Base-by-base conservation (phyloP, 2,329 filamentous ascomycete genomes). In the Didymella pomorum region DNA sequence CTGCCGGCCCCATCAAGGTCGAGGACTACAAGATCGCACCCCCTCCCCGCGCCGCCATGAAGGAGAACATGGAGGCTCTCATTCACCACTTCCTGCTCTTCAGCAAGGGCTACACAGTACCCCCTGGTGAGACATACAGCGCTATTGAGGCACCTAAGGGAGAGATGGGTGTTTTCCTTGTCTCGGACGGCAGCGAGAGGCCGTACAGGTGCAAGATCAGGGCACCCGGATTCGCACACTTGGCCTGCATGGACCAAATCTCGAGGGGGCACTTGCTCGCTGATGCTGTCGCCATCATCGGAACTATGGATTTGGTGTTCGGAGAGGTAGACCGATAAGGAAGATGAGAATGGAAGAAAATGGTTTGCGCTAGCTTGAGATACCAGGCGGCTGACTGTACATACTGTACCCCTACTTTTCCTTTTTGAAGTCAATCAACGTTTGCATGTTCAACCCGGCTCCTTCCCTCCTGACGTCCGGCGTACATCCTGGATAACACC, bases 11-110 rank as follows among this genome's bases (percentile, higher is more conserved):
- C 51, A 87, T 98, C 76, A 91, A 94, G 69, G 92, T 97, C 41
- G 95, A 99, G 81, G 95, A 99, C 81, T 99, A 98, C 88, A 99
- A 99, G 87, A 87, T 99, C 73, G 90, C 92, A 2, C 95, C 95
- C 21, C 95, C 95, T 62, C 96, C 95, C n/a, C 89, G 95, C 74
- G 85, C 92, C 43, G 95, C 95, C 74, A 99, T 99, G 95, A 99
- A 99, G 87, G 95, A 99, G 87, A 99, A 99, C 84, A 99, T 99
- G 96, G 95, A 99, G 83, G 93, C 95, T 37, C 87, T 99, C 42
- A 99, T 99, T 77, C 95, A 99, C 83, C 95, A 99, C 84, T 99
- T 99, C 86, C 82, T 99, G 67, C 88, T 99, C 52, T 99, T 94
- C 84, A 98, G 93, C 79, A 99, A 99, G 86, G 95, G 95, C 59